Conservation (phyloP, 139 green algal species). For the Diplosphaera chodatii region DNA sequence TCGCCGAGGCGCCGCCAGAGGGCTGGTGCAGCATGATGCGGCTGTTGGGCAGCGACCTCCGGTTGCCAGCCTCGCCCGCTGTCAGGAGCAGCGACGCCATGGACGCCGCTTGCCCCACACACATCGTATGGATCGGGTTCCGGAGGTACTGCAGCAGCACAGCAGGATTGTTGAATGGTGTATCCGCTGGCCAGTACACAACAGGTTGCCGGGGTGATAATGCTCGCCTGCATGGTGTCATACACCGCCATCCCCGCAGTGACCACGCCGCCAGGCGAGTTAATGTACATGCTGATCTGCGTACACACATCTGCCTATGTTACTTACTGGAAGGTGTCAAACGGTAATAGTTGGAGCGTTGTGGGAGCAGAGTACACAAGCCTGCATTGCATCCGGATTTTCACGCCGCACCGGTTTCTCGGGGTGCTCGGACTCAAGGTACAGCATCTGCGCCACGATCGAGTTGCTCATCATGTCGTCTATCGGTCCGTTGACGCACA, state of each 20-base stretch:
- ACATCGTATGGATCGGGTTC: slow-evolving; percentile 86
- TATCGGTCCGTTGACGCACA: slow-evolving; percentile 81
- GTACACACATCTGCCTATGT: too few relatives aligned
- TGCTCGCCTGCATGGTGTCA: slow-evolving; percentile 93
- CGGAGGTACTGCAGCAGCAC: slow-evolving; percentile 72
- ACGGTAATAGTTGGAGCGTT: too few relatives aligned
- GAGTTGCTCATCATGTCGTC: slow-evolving; percentile 73
- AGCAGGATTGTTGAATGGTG: too few relatives aligned
- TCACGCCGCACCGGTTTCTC: slow-evolving; percentile 67
- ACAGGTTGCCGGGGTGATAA: too few relatives aligned
- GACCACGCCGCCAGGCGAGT: slow-evolving; percentile 85
- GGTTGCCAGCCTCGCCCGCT: slow-evolving; percentile 64
- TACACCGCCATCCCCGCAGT: slow-evolving; percentile 95
- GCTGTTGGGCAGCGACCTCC: slow-evolving; percentile 77
- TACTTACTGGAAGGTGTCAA: too few relatives aligned
- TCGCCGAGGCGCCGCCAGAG: slow-evolving; percentile 60
- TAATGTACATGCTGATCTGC: slow-evolving; percentile 97
- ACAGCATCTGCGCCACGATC: slow-evolving; percentile 89
- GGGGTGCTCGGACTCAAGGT: slow-evolving; percentile 86
- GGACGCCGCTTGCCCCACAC: slow-evolving; percentile 83
- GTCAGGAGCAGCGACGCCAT: slow-evolving; percentile 93
- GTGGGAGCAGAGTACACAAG: too few relatives aligned
- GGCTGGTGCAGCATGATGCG: slow-evolving; percentile 98
- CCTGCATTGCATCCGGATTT: too few relatives aligned
- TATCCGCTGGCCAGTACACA: too few relatives aligned